Conservation (phyloP, 768 basidiomycete genomes). For the Russula sp. region DNA sequence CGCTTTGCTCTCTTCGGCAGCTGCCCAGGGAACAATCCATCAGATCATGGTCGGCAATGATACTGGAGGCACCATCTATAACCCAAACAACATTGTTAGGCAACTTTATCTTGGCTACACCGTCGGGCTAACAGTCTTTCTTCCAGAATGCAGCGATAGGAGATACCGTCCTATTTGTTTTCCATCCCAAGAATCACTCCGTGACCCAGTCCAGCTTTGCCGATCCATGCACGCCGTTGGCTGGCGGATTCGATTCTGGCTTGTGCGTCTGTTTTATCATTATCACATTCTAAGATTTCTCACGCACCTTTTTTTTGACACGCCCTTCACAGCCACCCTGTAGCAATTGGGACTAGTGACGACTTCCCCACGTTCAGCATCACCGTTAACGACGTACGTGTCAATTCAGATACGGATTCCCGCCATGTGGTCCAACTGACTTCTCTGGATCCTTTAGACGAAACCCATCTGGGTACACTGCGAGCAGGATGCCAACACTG, state of each 20-base stretch:
- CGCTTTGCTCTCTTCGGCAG: constrained; percentile 1
- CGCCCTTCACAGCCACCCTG: constrained; percentile 22
- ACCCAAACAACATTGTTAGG: constrained; percentile 6
- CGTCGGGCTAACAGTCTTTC: not conserved
- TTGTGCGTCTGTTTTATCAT: constrained; percentile 23
- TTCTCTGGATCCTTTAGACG: not conserved
- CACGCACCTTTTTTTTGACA: not conserved
- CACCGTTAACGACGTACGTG: constrained; percentile 24
- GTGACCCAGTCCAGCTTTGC: constrained; percentile 28
- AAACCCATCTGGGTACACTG: constrained; percentile 27
- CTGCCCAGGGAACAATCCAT: not conserved
- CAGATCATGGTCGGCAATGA: constrained; percentile 6
- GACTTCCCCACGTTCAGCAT: constrained; percentile 21
- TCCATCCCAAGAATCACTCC: constrained; percentile 28
- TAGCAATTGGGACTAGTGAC: constrained; percentile 10
- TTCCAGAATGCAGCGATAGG: constrained; percentile 18
- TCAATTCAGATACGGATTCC: not conserved
- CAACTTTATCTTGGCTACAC: not conserved
- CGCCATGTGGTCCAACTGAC: not conserved
- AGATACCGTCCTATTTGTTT: constrained; percentile 25
- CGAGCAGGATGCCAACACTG: constrained; percentile 17
- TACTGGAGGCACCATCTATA: not conserved
- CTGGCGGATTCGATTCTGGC: constrained; percentile 26
- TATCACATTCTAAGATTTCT: not conserved
- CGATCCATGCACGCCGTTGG: constrained; percentile 23